Evolutionary conservation across 768 basidiomycete genomes (phyloP).

Genomic region (Boletellus ananas): DNA sequence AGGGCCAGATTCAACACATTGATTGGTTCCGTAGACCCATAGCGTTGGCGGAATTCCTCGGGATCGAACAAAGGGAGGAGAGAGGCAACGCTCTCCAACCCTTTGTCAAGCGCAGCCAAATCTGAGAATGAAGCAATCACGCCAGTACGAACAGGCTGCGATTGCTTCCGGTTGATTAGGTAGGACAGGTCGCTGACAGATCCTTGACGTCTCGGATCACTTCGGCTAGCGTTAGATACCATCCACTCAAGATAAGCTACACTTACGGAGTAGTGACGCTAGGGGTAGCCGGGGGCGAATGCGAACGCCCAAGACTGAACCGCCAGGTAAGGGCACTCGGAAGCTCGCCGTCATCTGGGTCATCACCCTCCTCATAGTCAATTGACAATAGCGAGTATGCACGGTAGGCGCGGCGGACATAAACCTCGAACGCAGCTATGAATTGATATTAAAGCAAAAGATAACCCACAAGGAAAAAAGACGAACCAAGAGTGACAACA

Average conservation of each 20-base stretch:
- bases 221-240: conserved; percentile 21
- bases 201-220: conserved; percentile 72
- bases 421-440: conserved; percentile 90
- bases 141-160: conserved; percentile 87
- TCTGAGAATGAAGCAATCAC: conserved; percentile 90
- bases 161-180: conserved; percentile 80
- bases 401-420: conserved; percentile 91
- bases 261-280: conserved; percentile 42
- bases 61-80: conserved; percentile 72
- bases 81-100: conserved; percentile 70
- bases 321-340: conserved; percentile 86
- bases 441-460: not conserved
- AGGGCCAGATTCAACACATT: conserved; percentile 95
- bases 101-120: conserved; percentile 59
- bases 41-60: conserved; percentile 68
- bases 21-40: conserved; percentile 74
- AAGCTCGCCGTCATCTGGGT: conserved; percentile 75
- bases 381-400: conserved; percentile 89
- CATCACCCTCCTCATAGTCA: conserved; percentile 93
- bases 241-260: not conserved
- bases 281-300: conserved; percentile 83
- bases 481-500: conserved; percentile 77
- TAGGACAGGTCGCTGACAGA: conserved; percentile 96
- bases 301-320: conserved; percentile 89
- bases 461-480: not conserved